Evolutionary conservation across 2,329 filamentous ascomycete genomes (phyloP).

Genomic region (Paraphaeosphaeria minitans): DNA sequence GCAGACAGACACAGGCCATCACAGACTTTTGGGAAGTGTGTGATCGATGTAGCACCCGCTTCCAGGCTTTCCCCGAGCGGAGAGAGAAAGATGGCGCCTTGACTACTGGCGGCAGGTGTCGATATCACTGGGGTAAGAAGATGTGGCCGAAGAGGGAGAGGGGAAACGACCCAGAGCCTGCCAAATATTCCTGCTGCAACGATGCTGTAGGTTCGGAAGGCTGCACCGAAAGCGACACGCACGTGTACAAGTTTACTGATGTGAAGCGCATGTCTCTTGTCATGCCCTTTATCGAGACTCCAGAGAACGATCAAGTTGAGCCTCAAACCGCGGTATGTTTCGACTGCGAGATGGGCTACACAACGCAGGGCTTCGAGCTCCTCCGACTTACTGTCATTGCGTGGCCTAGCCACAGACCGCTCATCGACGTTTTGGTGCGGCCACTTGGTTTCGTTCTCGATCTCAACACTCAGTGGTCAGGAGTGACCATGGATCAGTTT

Average conservation of each 20-base stretch:
- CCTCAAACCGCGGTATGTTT: slow-evolving; percentile 72
- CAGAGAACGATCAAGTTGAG: slow-evolving; percentile 59
- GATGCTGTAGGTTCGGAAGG: slow-evolving; percentile 76
- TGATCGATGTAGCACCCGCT: slow-evolving; percentile 82
- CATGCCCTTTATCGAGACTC: slow-evolving; percentile 81
- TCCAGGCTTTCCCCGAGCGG: slow-evolving; percentile 89
- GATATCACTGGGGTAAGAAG: slow-evolving; percentile 77
- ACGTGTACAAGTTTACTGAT: slow-evolving; percentile 87
- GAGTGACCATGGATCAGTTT: slow-evolving; percentile 79
- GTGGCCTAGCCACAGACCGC: slow-evolving; percentile 76
- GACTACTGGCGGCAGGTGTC: slow-evolving; percentile 77
- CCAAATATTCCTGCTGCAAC: slow-evolving; percentile 79
- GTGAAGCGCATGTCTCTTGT: slow-evolving; percentile 75
- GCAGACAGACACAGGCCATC: slow-evolving; percentile 67
- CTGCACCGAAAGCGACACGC: slow-evolving; percentile 71
- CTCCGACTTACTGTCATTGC: slow-evolving; percentile 86
- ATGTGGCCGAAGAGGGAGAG: slow-evolving; percentile 58
- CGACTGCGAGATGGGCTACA: slow-evolving; percentile 98
- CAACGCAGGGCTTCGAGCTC: slow-evolving; percentile 83
- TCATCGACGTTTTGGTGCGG: slow-evolving; percentile 84
- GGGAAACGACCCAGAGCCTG: slow-evolving; percentile 59
- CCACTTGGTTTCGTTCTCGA: slow-evolving; percentile 85
- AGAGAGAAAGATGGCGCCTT: slow-evolving; percentile 76
- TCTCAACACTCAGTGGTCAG: slow-evolving; percentile 90
- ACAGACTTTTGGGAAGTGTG: slow-evolving; percentile 84